Conservation (phyloP, 2,329 filamentous ascomycete species). For the Hymenoscyphus fraxineus region DNA sequence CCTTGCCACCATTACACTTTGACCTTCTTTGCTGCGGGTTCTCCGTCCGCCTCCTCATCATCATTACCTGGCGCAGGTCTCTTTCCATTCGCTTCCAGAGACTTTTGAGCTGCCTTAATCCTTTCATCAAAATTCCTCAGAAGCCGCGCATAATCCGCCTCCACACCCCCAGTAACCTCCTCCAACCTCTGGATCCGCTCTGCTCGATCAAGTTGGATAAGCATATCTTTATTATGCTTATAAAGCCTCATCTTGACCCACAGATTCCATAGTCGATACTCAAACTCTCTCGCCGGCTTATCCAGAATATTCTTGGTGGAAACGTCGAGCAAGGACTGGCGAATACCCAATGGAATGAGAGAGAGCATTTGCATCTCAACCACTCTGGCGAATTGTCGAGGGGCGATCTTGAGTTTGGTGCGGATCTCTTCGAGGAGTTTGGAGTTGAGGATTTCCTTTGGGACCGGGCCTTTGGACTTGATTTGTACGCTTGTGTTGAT, state of each 20-base stretch:
- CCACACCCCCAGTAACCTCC: constrained; percentile 63
- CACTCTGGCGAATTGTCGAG: constrained; percentile 71
- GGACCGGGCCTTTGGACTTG: constrained; percentile 45
- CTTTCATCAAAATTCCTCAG: constrained; percentile 38
- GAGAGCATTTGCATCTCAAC: constrained; percentile 73
- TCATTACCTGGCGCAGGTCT: constrained; percentile 21
- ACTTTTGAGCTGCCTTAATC: neutral
- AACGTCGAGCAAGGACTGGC: constrained; percentile 46
- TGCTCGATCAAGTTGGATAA: constrained; percentile 63
- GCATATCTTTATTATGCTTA: constrained; percentile 66
- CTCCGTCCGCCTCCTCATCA: constrained; percentile 13
- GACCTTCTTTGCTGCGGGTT: constrained; percentile 27
- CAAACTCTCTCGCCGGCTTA: constrained; percentile 53
- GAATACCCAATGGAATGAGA: constrained; percentile 52
- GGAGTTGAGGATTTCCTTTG: constrained; percentile 56
- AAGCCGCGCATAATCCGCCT: constrained; percentile 68
- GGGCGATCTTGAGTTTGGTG: constrained; percentile 64
- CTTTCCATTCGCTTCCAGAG: constrained; percentile 18
- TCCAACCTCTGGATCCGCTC: constrained; percentile 72
- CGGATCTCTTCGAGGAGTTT: constrained; percentile 55
- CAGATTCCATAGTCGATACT: constrained; percentile 68
- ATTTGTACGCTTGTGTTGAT: constrained; percentile 52
- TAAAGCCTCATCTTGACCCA: constrained; percentile 76
- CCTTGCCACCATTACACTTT: constrained; percentile 12
- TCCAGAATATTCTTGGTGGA: constrained; percentile 38